These are phyloP conservation scores for Epichloe sylvatica DNA, from an alignment of 2,329 filamentous ascomycete species.

Conservation along the genomic window DNA sequence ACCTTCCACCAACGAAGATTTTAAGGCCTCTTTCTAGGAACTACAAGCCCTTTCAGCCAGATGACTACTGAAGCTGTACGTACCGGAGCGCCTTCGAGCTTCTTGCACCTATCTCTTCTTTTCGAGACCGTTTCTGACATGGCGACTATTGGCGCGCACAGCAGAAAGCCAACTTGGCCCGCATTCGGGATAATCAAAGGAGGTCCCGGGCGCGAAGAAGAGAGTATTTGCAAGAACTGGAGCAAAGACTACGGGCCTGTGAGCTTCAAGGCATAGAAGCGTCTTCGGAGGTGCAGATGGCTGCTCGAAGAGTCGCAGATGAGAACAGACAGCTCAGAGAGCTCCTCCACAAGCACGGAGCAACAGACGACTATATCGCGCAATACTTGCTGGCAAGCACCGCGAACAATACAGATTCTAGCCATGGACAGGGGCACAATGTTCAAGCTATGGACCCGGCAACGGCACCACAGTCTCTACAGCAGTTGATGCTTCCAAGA, in stretches of 20 bases:
- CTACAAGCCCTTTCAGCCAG: constrained; percentile 3
- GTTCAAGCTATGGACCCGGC: constrained; percentile 13
- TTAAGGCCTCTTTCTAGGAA: background rate
- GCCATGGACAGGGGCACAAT: constrained; percentile 4
- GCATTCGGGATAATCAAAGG: constrained; percentile 64
- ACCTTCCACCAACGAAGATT: background rate
- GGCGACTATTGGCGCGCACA: constrained; percentile 7
- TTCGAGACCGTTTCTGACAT: background rate
- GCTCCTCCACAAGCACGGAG: constrained; percentile 43
- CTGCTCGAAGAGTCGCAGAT: constrained; percentile 52
- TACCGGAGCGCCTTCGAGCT: background rate
- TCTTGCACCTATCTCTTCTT: background rate
- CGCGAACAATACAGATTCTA: constrained; percentile 6
- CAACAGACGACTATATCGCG: constrained; percentile 41
- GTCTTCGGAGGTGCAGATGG: constrained; percentile 56
- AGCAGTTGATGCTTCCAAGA: constrained; percentile 24
- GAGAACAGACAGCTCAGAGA: constrained; percentile 53
- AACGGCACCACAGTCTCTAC: constrained; percentile 20
- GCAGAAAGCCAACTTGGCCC: constrained; percentile 30
- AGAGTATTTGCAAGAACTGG: constrained; percentile 58
- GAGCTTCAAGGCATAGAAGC: constrained; percentile 54
- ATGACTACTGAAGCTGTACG: constrained; percentile 13
- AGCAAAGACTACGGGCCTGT: constrained; percentile 44
- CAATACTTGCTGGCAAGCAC: constrained; percentile 20
- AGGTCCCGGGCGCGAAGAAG: constrained; percentile 61